Base-by-base conservation (phyloP, 495 filamentous ascomycete species). In the Platismatia glauca region DNA sequence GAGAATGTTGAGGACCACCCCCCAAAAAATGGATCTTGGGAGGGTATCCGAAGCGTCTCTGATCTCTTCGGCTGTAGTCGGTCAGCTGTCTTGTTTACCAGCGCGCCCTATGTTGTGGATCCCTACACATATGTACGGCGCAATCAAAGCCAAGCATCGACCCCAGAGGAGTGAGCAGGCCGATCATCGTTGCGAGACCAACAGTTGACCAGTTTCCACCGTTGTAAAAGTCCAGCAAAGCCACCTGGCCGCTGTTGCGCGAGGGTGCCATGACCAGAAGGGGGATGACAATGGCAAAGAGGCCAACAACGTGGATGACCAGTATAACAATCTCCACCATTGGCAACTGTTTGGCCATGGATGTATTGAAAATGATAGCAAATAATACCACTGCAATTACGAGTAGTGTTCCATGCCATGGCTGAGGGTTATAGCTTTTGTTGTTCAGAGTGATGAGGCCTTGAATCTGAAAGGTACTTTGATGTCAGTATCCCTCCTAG, bases 321-420 rank as follows among this genome's bases (percentile, higher is more conserved):
- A 88, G 69, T 53, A 86, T 80, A 22, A 84, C 57, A 3, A 73
- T 78, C 67, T 88, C 83, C 39, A 88, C 71, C 22, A 80, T 67
- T 1, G 86, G 83, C 39, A 87, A 73, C 9, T 75, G 70, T 31
- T 77, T 76, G 3, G 79, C 77, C 0, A 83, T 61, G 44, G 79
- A 74, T 7, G 79, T 82, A 69, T 87, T 88, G 70, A 86, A 81
- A 7, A 81, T 27, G 22, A 82, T 75, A 11, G 75, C 75, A 41
- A 84, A 73, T 6, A 74, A 62, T 1, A 80, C 74, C 39, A 81
- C 75, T 38, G 75, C 82, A 61, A 82, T 78, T 41, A 79, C 74
- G 20, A 87, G 72, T n/a, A 87, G 68, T 0, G 84, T 83, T 11
- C 81, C 81, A 61, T 87, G 85, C 80, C 81, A 89, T 57, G 71